Evolutionary conservation across 2,329 filamentous ascomycete species (phyloP), one percentile per base, ranked within the genome.

Genomic region (Fusarium sp.): DNA sequence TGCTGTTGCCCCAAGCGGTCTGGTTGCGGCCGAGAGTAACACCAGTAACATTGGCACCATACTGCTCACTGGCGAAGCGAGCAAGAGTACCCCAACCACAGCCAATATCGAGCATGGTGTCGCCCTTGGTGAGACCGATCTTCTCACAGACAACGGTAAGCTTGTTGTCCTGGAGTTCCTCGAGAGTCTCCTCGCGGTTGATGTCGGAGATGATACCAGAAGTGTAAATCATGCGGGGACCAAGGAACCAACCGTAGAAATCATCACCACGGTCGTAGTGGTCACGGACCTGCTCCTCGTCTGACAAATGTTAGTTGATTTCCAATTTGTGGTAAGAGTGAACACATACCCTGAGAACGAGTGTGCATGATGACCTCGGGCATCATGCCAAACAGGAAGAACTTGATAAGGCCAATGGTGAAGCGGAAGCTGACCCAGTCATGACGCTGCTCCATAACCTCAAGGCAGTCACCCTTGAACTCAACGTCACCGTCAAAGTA

Each of bases 231-330:
- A 98, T 99, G 79, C 95, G 95, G 64, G 95, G 95, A 68, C 96
- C 96, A 70, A 98, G 89, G 88, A 98, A 98, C 94, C 95, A 99
- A 80, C 90, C 92, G 86, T 99, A 99, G 85, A 98, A 97, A 83
- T 98, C 96, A 81, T 99, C 94, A 79, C 96, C 96, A 72, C 94
- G 91, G 87, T 98, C 96, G 83, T 99, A 99, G 86, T 98, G 94
- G 81, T 95, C 94, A 79, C 95, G 94, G 61, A 98, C 95, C 84
- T 98, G 96, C 83, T 98, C 95, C 88, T 98, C 95, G 76, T 98
- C 79, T 79, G 45, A 16, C 2, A 6, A 18, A 22, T 6, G 46
- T 77, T 58, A 77, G 70, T 55, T 25, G 5, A 3, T 11, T 51
- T 24, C 24, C 7, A 3, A 24, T 18, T 2, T 4, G 8, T 27